Conservation (phyloP, 2,329 filamentous ascomycete genomes). For the Cordyceps fumosorosea region DNA sequence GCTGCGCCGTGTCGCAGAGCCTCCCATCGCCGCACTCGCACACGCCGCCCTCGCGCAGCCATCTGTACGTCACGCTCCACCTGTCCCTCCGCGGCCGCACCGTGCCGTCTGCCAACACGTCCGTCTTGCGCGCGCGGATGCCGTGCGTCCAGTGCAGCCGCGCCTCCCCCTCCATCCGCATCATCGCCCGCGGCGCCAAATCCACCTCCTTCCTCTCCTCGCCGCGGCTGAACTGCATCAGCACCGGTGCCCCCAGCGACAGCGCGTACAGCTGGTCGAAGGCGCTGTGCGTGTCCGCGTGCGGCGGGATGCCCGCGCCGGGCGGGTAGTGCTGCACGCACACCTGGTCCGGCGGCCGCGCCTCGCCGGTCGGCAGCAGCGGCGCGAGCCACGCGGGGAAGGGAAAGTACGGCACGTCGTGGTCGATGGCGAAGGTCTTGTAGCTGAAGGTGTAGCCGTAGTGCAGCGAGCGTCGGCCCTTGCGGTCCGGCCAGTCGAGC, state of each 20-base stretch:
- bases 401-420: conserved; percentile 39
- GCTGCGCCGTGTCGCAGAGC: conserved; percentile 46
- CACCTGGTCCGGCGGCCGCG: conserved; percentile 47
- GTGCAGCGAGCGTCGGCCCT: conserved; percentile 43
- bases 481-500: conserved; percentile 40
- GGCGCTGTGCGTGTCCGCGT: conserved; percentile 50
- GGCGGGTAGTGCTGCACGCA: conserved; percentile 56
- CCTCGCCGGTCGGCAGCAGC: conserved; percentile 35
- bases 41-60: conserved; percentile 38
- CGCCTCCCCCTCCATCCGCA: conserved; percentile 43
- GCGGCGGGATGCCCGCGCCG: conserved; percentile 53
- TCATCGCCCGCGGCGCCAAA: conserved; percentile 41
- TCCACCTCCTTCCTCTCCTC: conserved; percentile 36
- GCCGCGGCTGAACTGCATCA: conserved; percentile 37
- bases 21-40: conserved; percentile 45
- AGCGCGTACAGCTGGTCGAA: conserved; percentile 40
- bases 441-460: conserved; percentile 54
- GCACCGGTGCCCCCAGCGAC: conserved; percentile 34
- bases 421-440: conserved; percentile 50
- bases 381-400: conserved; percentile 47
- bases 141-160: conserved; percentile 50
- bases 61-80: conserved; percentile 52
- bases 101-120: conserved; percentile 38
- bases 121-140: conserved; percentile 47
- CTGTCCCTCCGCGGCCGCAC: conserved; percentile 36